Evolutionary conservation across 1,139 yeast genomes (phyloP).

Genomic region (Yamadazyma buinensis): DNA sequence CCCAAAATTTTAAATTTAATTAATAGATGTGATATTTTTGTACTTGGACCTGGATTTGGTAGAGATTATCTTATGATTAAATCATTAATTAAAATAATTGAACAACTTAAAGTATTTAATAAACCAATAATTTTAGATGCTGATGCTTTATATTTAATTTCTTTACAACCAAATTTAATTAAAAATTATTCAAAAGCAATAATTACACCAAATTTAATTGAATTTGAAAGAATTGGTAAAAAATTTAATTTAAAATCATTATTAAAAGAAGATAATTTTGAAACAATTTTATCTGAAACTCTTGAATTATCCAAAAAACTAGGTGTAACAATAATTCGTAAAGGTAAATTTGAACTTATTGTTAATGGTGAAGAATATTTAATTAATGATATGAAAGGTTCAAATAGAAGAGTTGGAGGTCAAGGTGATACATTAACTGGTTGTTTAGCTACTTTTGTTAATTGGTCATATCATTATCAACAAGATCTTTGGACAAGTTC

Average conservation of each 20-base stretch:
- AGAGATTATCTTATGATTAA: constrained; percentile 68
- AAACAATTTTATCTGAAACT: constrained; percentile 26
- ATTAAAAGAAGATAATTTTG: constrained; percentile 22
- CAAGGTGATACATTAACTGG: constrained; percentile 49
- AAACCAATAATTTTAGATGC: constrained; percentile 84
- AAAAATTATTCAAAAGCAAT: constrained; percentile 52
- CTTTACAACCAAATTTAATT: constrained; percentile 52
- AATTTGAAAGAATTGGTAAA: constrained; percentile 64
- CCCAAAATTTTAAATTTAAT: constrained; percentile 55
- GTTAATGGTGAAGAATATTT: constrained; percentile 45
- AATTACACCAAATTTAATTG: constrained; percentile 87
- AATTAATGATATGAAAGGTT: constrained; percentile 50
- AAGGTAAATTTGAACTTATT: constrained; percentile 66
- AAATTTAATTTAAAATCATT: constrained; percentile 29
- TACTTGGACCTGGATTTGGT: constrained; percentile 94
- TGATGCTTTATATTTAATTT: constrained; percentile 70
- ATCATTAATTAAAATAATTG: constrained; percentile 55
- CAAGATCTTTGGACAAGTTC: constrained; percentile 47
- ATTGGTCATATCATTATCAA: constrained; percentile 54
- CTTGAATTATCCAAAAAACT: constrained; percentile 49
- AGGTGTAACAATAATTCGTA: constrained; percentile 66
- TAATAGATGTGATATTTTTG: constrained; percentile 71
- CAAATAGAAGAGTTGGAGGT: constrained; percentile 47
- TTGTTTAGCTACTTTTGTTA: constrained; percentile 37
- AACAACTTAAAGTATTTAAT: constrained; percentile 47